Evolutionary conservation across 106 monocot species (phyloP).

Genomic region (Allium sativum): DNA sequence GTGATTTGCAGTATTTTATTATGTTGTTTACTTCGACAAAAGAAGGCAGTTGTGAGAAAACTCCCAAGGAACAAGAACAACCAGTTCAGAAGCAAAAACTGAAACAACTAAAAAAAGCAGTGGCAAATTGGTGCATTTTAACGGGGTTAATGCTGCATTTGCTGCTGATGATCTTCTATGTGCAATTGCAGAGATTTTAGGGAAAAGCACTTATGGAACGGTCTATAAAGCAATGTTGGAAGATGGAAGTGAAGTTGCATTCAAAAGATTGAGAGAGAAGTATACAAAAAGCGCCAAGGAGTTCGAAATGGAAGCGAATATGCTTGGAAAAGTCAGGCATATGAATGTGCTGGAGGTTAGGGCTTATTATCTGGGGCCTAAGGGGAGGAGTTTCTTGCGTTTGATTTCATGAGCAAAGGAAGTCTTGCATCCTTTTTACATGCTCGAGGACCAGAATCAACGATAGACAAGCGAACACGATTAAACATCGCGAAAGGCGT

Average conservation of each 20-base stretch:
- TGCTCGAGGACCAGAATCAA: conserved; percentile 56
- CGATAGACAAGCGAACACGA: conserved; percentile 52
- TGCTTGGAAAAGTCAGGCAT: conserved; percentile 67
- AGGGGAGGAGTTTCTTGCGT: conserved; percentile 90
- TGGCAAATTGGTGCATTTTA: conserved; percentile 88
- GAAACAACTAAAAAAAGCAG: conserved; percentile 29
- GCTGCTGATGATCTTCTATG: conserved; percentile 84
- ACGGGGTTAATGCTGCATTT: conserved; percentile 51
- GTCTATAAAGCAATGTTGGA: conserved; percentile 91
- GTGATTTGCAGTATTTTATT: conserved; percentile 60
- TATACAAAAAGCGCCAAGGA: conserved; percentile 60
- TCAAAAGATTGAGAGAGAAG: conserved; percentile 91
- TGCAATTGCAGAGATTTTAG: conserved; percentile 94
- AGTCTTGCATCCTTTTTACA: conserved; percentile 78
- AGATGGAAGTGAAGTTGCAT: conserved; percentile 68
- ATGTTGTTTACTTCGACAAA: conserved; percentile 38
- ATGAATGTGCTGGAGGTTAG: conserved; percentile 47
- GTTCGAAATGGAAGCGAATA: conserved; percentile 62
- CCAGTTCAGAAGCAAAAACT: conserved; percentile 16
- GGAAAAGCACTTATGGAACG: conserved; percentile 91
- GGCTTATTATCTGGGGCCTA: conserved; percentile 85
- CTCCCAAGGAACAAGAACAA: conserved; percentile 13
- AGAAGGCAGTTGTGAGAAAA: conserved; percentile 25
- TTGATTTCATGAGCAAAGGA: conserved; percentile 80
- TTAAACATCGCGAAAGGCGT: conserved; percentile 58